A percentile compares a stretch with the other conserved stretches of the same genome.
Evolutionary conservation across 2,329 filamentous ascomycete genomes (phyloP).

Genomic region (Penicillium sp.): DNA sequence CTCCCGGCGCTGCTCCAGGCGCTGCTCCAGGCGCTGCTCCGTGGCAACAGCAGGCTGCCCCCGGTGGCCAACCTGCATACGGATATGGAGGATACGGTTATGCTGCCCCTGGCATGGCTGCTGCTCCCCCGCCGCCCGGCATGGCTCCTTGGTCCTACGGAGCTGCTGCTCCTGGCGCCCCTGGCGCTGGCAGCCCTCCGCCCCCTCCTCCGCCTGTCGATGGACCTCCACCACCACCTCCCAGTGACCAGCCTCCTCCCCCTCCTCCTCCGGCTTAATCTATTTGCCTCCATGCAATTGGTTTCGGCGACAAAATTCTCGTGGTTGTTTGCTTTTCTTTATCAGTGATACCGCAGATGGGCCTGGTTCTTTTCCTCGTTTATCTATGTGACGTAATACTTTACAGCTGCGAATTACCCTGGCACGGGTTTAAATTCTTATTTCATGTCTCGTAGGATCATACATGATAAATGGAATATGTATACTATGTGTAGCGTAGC

Average conservation of each 20-base stretch:
- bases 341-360: constrained; percentile 10
- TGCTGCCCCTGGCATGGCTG: constrained; percentile 47
- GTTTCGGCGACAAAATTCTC: neutral
- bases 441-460: neutral
- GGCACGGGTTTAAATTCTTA: neutral
- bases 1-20: constrained; percentile 26
- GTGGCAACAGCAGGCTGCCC: constrained; percentile 62
- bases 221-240: constrained; percentile 46
- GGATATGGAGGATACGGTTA: constrained; percentile 57
- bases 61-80: constrained; percentile 50
- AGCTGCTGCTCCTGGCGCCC: constrained; percentile 39
- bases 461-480: neutral
- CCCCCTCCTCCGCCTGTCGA: constrained; percentile 44
- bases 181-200: constrained; percentile 30
- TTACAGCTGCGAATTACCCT: neutral
- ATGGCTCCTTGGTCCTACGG: constrained; percentile 44
- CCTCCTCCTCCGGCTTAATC: constrained; percentile 50
- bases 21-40: constrained; percentile 52
- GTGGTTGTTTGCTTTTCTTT: neutral
- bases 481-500: neutral
- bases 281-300: neutral
- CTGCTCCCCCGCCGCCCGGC: constrained; percentile 47
- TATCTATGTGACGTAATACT: constrained; percentile 11
- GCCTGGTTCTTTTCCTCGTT: neutral
- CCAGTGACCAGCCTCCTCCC: constrained; percentile 62